Evolutionary conservation across 108 stramenopile genomes (phyloP).

Genomic region (Nitzschia putrida): DNA sequence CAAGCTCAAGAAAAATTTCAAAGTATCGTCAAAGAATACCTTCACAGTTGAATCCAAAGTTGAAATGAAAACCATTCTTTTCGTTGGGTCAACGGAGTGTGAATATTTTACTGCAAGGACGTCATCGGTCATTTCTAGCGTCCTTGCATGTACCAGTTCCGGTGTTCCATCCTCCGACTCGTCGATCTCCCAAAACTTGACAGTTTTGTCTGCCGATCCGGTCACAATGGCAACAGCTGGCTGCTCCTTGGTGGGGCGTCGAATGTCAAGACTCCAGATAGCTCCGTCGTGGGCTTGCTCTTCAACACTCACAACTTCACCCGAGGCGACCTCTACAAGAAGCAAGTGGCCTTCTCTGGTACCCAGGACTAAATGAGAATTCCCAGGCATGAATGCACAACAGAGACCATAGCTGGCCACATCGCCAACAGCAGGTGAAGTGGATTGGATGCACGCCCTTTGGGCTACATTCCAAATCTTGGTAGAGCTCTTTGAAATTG

Average conservation of each 20-base stretch:
- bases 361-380: constrained; percentile 81
- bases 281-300: constrained; percentile 87
- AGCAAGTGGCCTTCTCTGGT: constrained; percentile 85
- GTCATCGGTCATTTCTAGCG: constrained; percentile 93
- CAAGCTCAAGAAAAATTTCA: constrained; percentile 95
- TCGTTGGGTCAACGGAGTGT: constrained; percentile 65
- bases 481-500: constrained; percentile 77
- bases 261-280: constrained; percentile 84
- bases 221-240: constrained; percentile 69
- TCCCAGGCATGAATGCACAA: constrained; percentile 91
- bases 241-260: constrained; percentile 53
- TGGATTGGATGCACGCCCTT: constrained; percentile 83
- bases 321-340: constrained; percentile 80
- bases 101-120: constrained; percentile 92
- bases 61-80: constrained; percentile 81
- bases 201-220: constrained; percentile 92
- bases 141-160: constrained; percentile 86
- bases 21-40: constrained; percentile 97
- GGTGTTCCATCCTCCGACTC: constrained; percentile 51
- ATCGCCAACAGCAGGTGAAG: constrained; percentile 42
- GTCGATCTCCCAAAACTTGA: constrained; percentile 96
- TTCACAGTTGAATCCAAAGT: constrained; percentile 94
- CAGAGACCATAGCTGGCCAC: constrained; percentile 85
- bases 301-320: constrained; percentile 71
- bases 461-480: constrained; percentile 94